Evolutionary conservation across 345 rosid genomes (phyloP).

Genomic region (Erysimum cheiranthoides): DNA sequence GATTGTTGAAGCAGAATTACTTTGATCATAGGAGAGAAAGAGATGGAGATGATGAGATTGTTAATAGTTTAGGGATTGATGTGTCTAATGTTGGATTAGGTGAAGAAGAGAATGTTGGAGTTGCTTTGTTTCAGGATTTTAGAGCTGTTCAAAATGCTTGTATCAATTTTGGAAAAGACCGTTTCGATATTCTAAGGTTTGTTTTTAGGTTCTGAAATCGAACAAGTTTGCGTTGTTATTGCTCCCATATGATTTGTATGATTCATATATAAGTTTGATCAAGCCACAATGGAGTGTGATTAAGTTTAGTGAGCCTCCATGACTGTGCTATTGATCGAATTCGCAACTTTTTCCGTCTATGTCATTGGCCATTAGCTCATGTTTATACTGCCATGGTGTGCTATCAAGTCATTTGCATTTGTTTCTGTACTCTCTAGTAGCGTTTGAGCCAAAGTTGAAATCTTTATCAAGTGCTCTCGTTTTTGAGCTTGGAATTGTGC

Average conservation of each 20-base stretch:
- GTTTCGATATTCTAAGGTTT: conserved; percentile 94
- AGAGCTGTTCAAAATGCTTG: conserved; percentile 83
- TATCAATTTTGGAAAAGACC: conserved; percentile 91
- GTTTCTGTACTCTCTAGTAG: background rate
- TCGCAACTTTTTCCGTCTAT: background rate
- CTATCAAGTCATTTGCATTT: background rate
- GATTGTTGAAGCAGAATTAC: conserved; percentile 84
- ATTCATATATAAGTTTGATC: background rate
- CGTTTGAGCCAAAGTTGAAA: background rate
- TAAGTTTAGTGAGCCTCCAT: background rate
- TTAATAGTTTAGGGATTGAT: conserved; percentile 63
- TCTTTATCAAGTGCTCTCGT: no score
- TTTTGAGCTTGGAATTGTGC: conserved; percentile 9
- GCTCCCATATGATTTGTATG: background rate
- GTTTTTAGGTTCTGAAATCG: conserved; percentile 13
- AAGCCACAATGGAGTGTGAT: background rate
- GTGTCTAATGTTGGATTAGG: conserved; percentile 35
- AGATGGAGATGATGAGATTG: conserved; percentile 69
- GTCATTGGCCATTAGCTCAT: background rate
- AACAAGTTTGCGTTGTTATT: background rate
- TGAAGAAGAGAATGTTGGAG: conserved; percentile 48
- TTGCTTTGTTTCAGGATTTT: conserved; percentile 68
- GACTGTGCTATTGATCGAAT: background rate
- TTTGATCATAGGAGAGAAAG: conserved; percentile 77
- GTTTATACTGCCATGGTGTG: background rate